These are phyloP conservation scores for Saccharomycopsis sp. DNA, from an alignment of 805 yeast species.

Conservation along the genomic window DNA sequence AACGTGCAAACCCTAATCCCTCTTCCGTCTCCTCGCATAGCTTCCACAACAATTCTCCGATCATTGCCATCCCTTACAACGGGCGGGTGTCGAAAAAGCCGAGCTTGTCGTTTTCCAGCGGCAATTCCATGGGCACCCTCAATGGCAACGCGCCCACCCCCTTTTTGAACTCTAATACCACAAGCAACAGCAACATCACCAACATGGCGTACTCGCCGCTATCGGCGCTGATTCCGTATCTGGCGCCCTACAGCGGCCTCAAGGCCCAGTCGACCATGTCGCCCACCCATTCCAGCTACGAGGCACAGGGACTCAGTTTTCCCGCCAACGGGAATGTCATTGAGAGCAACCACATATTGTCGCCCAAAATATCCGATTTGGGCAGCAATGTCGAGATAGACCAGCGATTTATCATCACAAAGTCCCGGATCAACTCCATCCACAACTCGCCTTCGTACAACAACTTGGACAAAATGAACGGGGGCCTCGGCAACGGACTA, in stretches of 20 bases:
- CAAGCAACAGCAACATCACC: neutral
- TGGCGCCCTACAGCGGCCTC: constrained; percentile 18
- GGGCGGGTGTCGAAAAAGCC: constrained; percentile 14
- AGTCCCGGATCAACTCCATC: constrained; percentile 16
- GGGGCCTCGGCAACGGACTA: neutral
- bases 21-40: neutral
- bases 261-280: constrained; percentile 5
- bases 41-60: constrained; percentile 1
- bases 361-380: constrained; percentile 17
- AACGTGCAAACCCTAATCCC: neutral
- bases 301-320: constrained; percentile 18
- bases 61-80: constrained; percentile 18
- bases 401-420: constrained; percentile 18
- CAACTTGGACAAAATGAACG: neutral
- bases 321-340: constrained; percentile 21
- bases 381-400: constrained; percentile 13
- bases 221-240: constrained; percentile 18
- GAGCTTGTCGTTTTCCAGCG: neutral
- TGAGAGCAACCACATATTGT: constrained; percentile 18
- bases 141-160: neutral
- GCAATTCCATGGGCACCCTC: neutral
- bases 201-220: constrained; percentile 13
- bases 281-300: constrained; percentile 11
- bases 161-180: neutral
- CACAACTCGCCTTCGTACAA: constrained; percentile 8